phyloP scores from a whole-genome alignment of 176 grass and related monocot species.

The Oryza longistaminata region DNA sequence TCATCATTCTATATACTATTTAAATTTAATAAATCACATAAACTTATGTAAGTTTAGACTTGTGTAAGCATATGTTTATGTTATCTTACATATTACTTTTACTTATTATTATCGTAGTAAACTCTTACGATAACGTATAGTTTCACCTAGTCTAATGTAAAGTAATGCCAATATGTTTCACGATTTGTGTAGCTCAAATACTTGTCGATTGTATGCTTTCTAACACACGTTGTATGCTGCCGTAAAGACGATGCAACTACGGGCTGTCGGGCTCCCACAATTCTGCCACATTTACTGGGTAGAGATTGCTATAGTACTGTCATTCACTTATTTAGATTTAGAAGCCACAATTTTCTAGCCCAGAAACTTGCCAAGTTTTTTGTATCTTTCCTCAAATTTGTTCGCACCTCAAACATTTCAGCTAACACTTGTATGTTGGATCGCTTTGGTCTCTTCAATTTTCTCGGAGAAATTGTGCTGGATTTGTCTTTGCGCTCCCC shows the following conservation, averaged over 20 bases:
- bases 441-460: background rate
- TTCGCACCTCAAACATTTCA: background rate
- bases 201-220: background rate
- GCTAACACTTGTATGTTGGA: too few species aligned
- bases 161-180: background rate
- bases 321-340: background rate
- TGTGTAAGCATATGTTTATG: too few species aligned
- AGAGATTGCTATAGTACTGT: background rate
- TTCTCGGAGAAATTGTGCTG: background rate
- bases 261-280: background rate
- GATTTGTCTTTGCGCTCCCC: background rate
- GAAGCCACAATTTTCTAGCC: background rate
- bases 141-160: background rate
- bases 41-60: too few species aligned
- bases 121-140: too few species aligned
- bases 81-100: too few species aligned
- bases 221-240: background rate
- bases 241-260: background rate
- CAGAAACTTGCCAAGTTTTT: background rate
- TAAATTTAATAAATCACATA: too few species aligned
- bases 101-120: too few species aligned
- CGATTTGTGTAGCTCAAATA: background rate
- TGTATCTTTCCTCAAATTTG: background rate
- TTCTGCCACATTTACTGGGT: background rate
- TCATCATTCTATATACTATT: too few species aligned